A percentile compares a stretch with the other conserved stretches of the same genome.
These are phyloP conservation scores for Candida buenavistaensis DNA, from an alignment of 1,139 yeast species.

Conservation along the genomic window DNA sequence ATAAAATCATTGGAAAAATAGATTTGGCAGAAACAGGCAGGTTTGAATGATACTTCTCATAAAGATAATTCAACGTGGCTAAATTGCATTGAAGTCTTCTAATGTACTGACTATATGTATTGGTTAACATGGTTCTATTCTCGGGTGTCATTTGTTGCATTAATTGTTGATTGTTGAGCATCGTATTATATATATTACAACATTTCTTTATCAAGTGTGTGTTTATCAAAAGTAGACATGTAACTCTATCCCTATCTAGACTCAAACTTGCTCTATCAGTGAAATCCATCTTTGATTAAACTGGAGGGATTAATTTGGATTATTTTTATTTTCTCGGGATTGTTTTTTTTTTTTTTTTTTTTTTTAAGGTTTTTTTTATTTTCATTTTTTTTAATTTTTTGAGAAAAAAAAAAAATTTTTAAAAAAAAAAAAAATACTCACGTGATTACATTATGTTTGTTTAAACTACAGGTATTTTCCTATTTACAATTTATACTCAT, in stretches of 20 bases:
- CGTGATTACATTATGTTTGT: no score
- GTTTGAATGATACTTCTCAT: slow-evolving; percentile 46
- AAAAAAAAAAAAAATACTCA: no score
- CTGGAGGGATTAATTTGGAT: neutral
- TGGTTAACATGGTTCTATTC: slow-evolving; percentile 39
- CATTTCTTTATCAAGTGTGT: slow-evolving; percentile 54
- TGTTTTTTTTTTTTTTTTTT: slow-evolving; percentile 5
- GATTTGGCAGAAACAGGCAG: slow-evolving; percentile 25
- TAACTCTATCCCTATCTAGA: slow-evolving; percentile 47
- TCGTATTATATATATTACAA: slow-evolving; percentile 34
- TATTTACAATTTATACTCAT: slow-evolving; percentile 4
- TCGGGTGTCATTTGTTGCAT: slow-evolving; percentile 38
- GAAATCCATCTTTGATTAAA: slow-evolving; percentile 9
- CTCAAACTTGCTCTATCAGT: slow-evolving; percentile 18
- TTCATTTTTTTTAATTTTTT: neutral
- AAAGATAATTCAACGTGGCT: slow-evolving; percentile 51
- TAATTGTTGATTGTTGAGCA: slow-evolving; percentile 36
- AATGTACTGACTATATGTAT: slow-evolving; percentile 51
- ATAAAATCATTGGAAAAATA: slow-evolving; percentile 51
- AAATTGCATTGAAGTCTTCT: slow-evolving; percentile 56
- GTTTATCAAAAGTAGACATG: slow-evolving; percentile 52
- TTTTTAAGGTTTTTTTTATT: neutral
- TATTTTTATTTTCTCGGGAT: slow-evolving; percentile 1
- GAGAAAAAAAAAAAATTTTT: no score
- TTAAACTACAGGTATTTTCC: no score